A percentile compares a stretch with the other conserved stretches of the same genome.
Conservation (phyloP, 1,284 basidiomycete species). For the Tylopilus sp. region DNA sequence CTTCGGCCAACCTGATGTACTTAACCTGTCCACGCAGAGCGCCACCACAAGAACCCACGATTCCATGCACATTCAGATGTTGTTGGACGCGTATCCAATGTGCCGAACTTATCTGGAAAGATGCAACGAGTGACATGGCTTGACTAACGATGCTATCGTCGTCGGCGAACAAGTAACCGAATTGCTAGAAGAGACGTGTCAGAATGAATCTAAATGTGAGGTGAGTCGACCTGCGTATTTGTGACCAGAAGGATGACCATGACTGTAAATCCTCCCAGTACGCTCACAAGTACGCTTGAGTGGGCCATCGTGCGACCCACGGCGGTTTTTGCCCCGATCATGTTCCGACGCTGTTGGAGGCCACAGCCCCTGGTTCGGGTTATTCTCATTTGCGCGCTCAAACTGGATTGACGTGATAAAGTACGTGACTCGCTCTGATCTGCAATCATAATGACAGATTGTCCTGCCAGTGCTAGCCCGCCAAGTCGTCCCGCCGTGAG, state of each 20-base stretch:
- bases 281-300: constrained; percentile 61
- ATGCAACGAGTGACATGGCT: constrained; percentile 78
- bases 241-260: constrained; percentile 59
- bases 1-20: constrained; percentile 8
- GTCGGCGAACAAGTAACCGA: constrained; percentile 69
- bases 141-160: constrained; percentile 64
- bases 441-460: constrained; percentile 80
- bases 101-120: constrained; percentile 58
- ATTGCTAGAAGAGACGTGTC: constrained; percentile 30
- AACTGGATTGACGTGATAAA: background rate
- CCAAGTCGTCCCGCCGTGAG: constrained; percentile 72
- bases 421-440: constrained; percentile 67
- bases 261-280: constrained; percentile 55
- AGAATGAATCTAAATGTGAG: background rate
- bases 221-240: constrained; percentile 45
- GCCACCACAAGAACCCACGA: constrained; percentile 72
- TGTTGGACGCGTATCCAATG: background rate
- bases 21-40: constrained; percentile 66
- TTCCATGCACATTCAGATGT: constrained; percentile 35
- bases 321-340: constrained; percentile 61
- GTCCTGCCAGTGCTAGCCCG: constrained; percentile 64
- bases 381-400: background rate
- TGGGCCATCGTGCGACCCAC: constrained; percentile 56
- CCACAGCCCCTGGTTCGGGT: constrained; percentile 53
- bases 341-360: constrained; percentile 70